These are phyloP conservation scores for Onygenales sp. DNA, from an alignment of 2,329 filamentous ascomycete genomes.

Conservation along the genomic window DNA sequence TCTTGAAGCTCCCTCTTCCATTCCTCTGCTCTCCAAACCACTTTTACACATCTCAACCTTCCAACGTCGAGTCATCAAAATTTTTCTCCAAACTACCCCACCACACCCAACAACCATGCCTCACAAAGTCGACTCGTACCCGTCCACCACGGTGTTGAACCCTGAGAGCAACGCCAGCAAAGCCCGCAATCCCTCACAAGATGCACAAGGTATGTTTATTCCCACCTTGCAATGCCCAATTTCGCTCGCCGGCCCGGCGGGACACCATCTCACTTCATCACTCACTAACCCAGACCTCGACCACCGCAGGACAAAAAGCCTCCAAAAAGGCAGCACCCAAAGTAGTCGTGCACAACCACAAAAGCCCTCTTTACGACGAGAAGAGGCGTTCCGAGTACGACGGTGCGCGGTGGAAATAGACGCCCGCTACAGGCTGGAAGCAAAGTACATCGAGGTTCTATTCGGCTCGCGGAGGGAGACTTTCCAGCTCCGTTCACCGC, in stretches of 20 bases:
- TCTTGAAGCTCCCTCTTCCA: neutral
- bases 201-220: slow-evolving; percentile 7
- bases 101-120: slow-evolving; percentile 7
- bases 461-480: neutral
- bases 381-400: slow-evolving; percentile 5
- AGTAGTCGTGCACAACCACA: slow-evolving; percentile 7
- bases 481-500: neutral
- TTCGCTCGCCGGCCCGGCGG: neutral
- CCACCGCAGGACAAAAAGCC: slow-evolving; percentile 3
- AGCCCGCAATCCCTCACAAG: neutral
- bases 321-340: slow-evolving; percentile 1
- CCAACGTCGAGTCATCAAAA: neutral
- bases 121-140: slow-evolving; percentile 13
- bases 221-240: neutral
- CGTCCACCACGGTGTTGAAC: neutral
- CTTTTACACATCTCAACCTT: neutral
- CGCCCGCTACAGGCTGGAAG: neutral
- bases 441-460: slow-evolving; percentile 1
- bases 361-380: slow-evolving; percentile 5
- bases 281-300: slow-evolving; percentile 2
- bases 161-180: slow-evolving; percentile 1
- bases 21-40: neutral
- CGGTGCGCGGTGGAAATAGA: slow-evolving; percentile 7
- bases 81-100: neutral
- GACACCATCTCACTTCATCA: neutral